A percentile compares a stretch with the other conserved stretches of the same genome.
Conservation (phyloP, 2,329 filamentous ascomycete genomes). For the Sordariomycetes sp. region DNA sequence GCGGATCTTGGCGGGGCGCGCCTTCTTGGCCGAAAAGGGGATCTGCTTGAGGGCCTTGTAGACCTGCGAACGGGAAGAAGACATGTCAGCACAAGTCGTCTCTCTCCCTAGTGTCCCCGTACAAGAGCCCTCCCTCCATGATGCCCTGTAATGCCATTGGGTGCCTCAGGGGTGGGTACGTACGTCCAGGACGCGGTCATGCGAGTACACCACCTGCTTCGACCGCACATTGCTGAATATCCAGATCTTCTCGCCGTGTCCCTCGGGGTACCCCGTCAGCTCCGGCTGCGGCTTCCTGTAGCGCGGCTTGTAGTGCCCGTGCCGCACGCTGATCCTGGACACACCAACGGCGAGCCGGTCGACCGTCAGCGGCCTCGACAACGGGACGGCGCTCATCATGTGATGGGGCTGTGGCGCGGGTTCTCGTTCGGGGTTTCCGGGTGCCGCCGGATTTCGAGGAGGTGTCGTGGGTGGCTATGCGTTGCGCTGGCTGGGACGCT, state of each 20-base stretch:
- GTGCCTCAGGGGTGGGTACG: slow-evolving; percentile 9
- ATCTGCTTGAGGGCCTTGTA: slow-evolving; percentile 39
- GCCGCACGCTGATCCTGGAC: slow-evolving; percentile 26
- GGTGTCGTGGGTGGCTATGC: neutral
- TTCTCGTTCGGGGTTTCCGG: neutral
- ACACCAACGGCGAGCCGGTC: slow-evolving; percentile 27
- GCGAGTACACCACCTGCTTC: slow-evolving; percentile 39
- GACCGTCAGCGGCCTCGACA: slow-evolving; percentile 14
- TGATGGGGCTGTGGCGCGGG: neutral
- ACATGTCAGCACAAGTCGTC: neutral
- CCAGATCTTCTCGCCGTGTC: slow-evolving; percentile 45
- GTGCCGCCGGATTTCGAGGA: neutral
- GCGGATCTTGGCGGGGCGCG: slow-evolving; percentile 46
- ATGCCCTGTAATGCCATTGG: neutral
- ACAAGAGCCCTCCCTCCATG: too few relatives aligned
- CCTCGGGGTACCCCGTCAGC: slow-evolving; percentile 14
- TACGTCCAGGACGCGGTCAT: slow-evolving; percentile 30
- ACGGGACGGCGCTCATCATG: slow-evolving; percentile 17
- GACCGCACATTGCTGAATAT: slow-evolving; percentile 35
- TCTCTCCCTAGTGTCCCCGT: neutral
- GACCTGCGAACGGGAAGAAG: slow-evolving; percentile 12
- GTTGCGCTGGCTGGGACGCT: neutral
- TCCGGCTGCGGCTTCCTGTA: slow-evolving; percentile 10
- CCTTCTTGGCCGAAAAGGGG: slow-evolving; percentile 56
- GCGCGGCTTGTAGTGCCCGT: slow-evolving; percentile 15